Base-by-base conservation (phyloP, 148 eudicot species). In the Persicaria tinctoria region DNA sequence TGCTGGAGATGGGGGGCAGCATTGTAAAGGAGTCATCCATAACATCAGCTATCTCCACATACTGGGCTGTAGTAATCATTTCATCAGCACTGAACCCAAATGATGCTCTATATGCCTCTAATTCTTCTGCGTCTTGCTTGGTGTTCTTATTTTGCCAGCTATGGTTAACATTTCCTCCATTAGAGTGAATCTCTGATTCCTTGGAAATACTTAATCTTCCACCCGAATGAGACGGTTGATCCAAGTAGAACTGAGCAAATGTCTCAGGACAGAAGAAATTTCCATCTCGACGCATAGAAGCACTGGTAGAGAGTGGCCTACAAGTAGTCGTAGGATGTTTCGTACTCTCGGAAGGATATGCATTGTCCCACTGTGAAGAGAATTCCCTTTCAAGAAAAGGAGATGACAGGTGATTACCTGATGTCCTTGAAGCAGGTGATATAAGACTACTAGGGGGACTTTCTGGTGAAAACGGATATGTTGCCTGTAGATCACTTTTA, bases 11-110 rank as follows among this genome's bases (percentile, higher is more conserved):
- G 72, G 82, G 81, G 27, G 96, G 92, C 73, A 81, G 74, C 79
- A 89, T 91, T 77, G 87, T 82, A 77, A 92, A 90, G 20, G 96
- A 86, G 3, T 92, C 97, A 45, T 92, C 99, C 84, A 79, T 71
- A 9, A 87, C 96, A 79, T 95, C 92, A 76, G 92, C 82, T 55
- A 95, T 92, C 80, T 95, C 97, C 69, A 92, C 97, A 82, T 95
- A 95, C 10, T 95, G 92, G 68, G 93, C 69, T 53, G 97, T 95
- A 45, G 91, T 84, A 75, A 89, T 86, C 79, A 95, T 90, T 76
- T 95, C 99, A 84, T 95, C 99, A 51, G 99, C 99, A 87, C 99
- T 95, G 80, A 95, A 95, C 59, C 99, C 99, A 80, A 95, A 95
- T 23, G 99, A 95, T 76, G 97, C 97, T 83, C 99, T 86, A 80